A percentile compares a stretch with the other conserved stretches of the same genome.
Conservation (phyloP, 495 filamentous ascomycete species). For the Penicillium odoratum region DNA sequence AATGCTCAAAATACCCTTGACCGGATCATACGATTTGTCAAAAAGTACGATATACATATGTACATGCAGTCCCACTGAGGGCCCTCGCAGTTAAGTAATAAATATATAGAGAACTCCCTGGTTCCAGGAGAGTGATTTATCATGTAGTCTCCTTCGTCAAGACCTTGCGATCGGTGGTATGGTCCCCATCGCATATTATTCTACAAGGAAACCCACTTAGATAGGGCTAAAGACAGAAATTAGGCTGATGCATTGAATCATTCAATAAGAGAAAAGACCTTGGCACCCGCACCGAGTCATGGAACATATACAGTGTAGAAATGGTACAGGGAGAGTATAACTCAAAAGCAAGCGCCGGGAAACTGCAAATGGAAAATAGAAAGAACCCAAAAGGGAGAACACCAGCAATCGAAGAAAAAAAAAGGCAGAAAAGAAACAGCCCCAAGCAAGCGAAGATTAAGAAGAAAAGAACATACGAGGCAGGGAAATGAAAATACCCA, state of each 20-base stretch:
- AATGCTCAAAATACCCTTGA: slow-evolving; percentile 48
- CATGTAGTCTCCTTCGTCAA: not conserved
- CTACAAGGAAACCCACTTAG: too few species aligned
- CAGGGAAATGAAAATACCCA: slow-evolving; percentile 11
- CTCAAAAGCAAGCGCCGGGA: slow-evolving; percentile 12
- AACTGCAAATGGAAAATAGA: slow-evolving; percentile 6
- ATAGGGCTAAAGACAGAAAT: not conserved
- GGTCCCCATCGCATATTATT: not conserved
- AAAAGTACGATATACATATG: not conserved
- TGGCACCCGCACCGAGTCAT: slow-evolving; percentile 22
- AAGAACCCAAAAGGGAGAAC: slow-evolving; percentile 11
- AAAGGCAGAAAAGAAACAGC: slow-evolving; percentile 9
- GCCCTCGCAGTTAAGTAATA: too few species aligned
- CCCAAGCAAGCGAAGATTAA: slow-evolving; percentile 14
- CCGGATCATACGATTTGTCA: slow-evolving; percentile 21
- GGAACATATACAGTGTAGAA: slow-evolving; percentile 28
- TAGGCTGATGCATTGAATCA: slow-evolving; percentile 21
- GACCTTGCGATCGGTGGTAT: not conserved
- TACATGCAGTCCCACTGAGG: too few species aligned
- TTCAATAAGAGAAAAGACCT: slow-evolving; percentile 21
- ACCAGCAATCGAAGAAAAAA: slow-evolving; percentile 11
- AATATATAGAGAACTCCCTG: too few species aligned
- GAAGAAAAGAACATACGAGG: slow-evolving; percentile 20
- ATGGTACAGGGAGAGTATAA: slow-evolving; percentile 22
- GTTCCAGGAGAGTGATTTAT: too few species aligned